Evolutionary conservation across 169 alveolate species (phyloP), one percentile per base, ranked within the genome.

Genomic region (Cryptosporidium ubiquitum): DNA sequence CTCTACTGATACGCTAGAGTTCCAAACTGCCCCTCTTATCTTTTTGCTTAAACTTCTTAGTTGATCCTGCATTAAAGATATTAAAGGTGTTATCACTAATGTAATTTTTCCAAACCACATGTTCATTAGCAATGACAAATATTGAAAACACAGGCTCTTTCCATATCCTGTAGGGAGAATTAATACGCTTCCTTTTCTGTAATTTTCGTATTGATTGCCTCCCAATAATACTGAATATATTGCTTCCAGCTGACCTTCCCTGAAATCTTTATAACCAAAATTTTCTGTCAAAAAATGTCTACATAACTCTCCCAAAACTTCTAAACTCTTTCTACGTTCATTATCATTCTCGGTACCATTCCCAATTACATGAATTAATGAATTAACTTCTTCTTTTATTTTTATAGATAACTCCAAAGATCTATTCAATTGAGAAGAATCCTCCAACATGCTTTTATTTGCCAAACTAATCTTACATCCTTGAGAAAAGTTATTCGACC

Each of bases 11-110:
- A 93, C 91, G 68, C 93, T 92, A 29, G 97, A 95, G 86, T 96
- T 95, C 61, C 94, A 70, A 4, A 94, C 85, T 1, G 95, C 94
- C 18, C 97, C 98, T 26, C 95, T 92, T 6, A 96, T 86, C 35
- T 94, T 93, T 35, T 92, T 93, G 35, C 95, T 94, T 33, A 96
- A 84, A 84, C 93, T 94, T 37, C 92, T 60, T 9, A 95, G 92
- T 85, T 96, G 94, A 71, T 96, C 98, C 70, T 94, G 94, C 95
- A 96, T 96, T 23, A 96, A 85, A 23, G 97, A 92, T 75, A 96
- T 93, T 75, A 96, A 86, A 23, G 98, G 98, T 60, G 96, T 92
- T 16, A 96, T 93, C 12, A 96, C 95, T 10, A 95, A 42, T 20
- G 96, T 91, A 49, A 96, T 91, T 23, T 58, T 68, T 37, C 37